Evolutionary conservation across 2,329 filamentous ascomycete species (phyloP).

Genomic region (Colletotrichum noveboracense): DNA sequence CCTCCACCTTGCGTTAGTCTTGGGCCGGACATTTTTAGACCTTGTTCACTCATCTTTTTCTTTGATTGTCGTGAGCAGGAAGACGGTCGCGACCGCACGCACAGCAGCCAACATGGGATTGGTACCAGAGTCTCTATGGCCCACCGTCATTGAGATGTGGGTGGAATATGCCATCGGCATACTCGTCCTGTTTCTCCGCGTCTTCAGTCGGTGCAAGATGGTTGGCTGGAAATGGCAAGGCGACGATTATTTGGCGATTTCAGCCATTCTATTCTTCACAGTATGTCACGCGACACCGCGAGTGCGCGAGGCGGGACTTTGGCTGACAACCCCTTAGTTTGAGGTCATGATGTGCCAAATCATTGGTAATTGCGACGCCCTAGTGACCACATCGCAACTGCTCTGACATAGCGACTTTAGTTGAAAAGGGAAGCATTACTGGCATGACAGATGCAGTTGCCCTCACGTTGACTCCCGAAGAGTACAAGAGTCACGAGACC

Average conservation of each 20-base stretch:
- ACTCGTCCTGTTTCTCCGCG: neutral
- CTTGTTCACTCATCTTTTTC: neutral
- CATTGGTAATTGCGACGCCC: neutral
- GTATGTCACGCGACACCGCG: neutral
- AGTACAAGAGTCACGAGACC: constrained; percentile 13
- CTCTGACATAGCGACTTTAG: neutral
- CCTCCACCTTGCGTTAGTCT: neutral
- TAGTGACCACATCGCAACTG: neutral
- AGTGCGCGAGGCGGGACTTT: neutral
- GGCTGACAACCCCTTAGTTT: neutral
- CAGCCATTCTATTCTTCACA: constrained; percentile 7
- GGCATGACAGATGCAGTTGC: constrained; percentile 13
- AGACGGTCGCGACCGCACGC: neutral
- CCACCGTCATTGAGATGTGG: constrained; percentile 18
- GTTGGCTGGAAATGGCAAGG: constrained; percentile 11
- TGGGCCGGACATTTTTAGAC: neutral
- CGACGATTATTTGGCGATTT: constrained; percentile 9
- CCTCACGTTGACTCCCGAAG: neutral
- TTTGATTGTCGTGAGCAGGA: neutral
- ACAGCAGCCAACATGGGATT: neutral
- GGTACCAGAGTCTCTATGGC: neutral
- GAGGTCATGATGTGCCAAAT: constrained; percentile 20
- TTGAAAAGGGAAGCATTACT: constrained; percentile 14
- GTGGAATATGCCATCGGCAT: constrained; percentile 12
- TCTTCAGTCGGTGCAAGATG: constrained; percentile 1